Evolutionary conservation across 78 protist genomes (phyloP), one percentile per base, ranked within the genome.

Genomic region (Emiliania huxleyi): DNA sequence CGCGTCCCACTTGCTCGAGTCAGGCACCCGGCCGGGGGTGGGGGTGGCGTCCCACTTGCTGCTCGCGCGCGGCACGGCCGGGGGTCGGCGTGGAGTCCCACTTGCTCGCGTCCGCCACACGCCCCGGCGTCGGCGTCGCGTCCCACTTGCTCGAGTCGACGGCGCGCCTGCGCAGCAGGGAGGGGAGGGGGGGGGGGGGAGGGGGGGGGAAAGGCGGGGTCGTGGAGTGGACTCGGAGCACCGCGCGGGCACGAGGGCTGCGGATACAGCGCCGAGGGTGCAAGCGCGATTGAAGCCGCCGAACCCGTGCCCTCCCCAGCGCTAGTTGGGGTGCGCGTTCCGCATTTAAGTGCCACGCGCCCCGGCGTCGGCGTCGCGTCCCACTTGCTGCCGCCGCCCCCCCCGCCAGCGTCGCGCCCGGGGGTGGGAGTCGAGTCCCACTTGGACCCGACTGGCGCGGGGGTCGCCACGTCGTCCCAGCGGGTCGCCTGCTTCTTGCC

Each of bases 401-500:
- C 56, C 5, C 29, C 55, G n/a, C n/a, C n/a, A n/a, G n/a, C n/a
- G 42, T 77, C 89, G 29, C 89, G 89, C 3, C 89, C 89, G 12
- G 89, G 89, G 35, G 89, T 44, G 56, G 89, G 89, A 40, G 89
- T 81, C 42, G 89, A 52, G 22, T 81, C 89, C 89, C 89, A 81
- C 23, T 44, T 21, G 87, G n/a, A 21, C 40, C 75, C 44, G 0
- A 37, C 45, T 0, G 81, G 48, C 77, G 38, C 71, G 48, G 69
- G 91, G 25, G 56, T 88, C 79, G 71, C 91, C 4, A 52, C 48
- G 33, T 88, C n/a, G 48, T 55, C 56, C 81, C 90, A 84, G 0
- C 91, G 56, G 4, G 79, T 46, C 43, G 25, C 22, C 40, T 46
- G 4, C 44, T 44, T 43, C 91, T 46, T 56, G n/a, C n/a, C n/a